Percentiles rank a stretch among this genome's conserved stretches.
phyloP scores from a whole-genome alignment of 352 stramenopile genomes.

The Phytophthora vignae region DNA sequence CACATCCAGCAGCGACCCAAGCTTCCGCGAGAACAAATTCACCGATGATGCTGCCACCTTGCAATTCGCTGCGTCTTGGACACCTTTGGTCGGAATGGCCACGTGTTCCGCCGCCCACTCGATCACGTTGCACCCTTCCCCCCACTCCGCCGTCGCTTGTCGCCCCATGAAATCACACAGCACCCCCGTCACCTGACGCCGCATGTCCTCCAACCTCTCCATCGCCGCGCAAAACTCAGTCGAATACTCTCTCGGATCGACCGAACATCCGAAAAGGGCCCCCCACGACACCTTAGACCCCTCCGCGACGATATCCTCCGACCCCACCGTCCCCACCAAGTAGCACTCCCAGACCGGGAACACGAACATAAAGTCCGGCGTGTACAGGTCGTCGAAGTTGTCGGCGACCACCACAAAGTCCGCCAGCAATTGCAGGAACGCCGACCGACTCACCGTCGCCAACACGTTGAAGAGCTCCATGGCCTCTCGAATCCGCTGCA shows the following conservation, averaged over 20 bases:
- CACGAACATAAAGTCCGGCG: constrained; percentile 23
- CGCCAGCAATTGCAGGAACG: constrained; percentile 18
- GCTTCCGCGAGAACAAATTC: neutral
- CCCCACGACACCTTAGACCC: constrained; percentile 10
- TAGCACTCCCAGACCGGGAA: constrained; percentile 27
- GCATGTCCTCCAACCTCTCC: constrained; percentile 20
- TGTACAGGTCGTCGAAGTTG: constrained; percentile 22
- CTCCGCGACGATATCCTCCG: constrained; percentile 3
- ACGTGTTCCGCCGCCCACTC: constrained; percentile 27
- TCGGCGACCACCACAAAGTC: constrained; percentile 24
- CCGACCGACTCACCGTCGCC: constrained; percentile 13
- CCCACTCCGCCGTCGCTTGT: constrained; percentile 10
- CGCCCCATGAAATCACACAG: constrained; percentile 14
- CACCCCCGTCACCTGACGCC: neutral
- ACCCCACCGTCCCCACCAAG: constrained; percentile 16
- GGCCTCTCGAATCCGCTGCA: constrained; percentile 26
- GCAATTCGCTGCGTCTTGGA: neutral
- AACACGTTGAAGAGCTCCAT: constrained; percentile 31
- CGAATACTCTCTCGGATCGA: constrained; percentile 18
- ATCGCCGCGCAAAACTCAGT: constrained; percentile 18
- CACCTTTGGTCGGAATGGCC: constrained; percentile 19
- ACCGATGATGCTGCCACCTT: neutral
- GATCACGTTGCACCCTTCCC: neutral
- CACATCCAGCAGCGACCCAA: neutral
- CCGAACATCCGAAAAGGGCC: constrained; percentile 10